Base-by-base conservation (phyloP, 331 rosid species). In the Quercus tomentella region DNA sequence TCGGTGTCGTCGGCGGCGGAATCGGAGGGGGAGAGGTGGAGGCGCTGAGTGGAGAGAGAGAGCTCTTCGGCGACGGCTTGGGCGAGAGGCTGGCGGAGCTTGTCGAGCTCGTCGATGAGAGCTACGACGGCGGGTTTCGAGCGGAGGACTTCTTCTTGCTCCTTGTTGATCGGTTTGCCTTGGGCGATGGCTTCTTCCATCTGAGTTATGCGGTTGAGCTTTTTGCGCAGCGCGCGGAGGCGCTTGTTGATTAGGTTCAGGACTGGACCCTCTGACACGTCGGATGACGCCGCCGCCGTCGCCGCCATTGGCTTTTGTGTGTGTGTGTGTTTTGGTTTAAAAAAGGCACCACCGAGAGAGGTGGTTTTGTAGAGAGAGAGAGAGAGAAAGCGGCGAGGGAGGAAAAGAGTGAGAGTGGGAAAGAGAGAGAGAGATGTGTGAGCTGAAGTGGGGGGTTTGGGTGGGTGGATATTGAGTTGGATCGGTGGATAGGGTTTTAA, bases 221-320 rank as follows among this genome's bases (percentile, higher is more conserved):
- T 96, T 88, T 96, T 96, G 57, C 91, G 89, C 5, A 92, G 93
- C 41, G 81, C 88, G 1, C 99, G 97, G 86, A 93, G 73, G 81
- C 99, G 99, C 87, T 96, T 96, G 97, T 84, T 93, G 87, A 96
- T 58, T 63, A 96, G 80, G 86, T 62, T 96, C 76, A 96, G 87
- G 61, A 96, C 99, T 4, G 99, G 99, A 18, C 99, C 99, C 1
- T 96, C 99, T 21, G 80, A 56, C 66, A 86, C 73, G 52, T 93
- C 98, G 45, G 86, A 85, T 43, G 85, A 78, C 54, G 90, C 10
- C 12, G 90, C 10, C 12, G 45, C 82, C 37, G 86, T 55, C 49
- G 90, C 81, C 82, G 91, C 91, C 94, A 91, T 49, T 68, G 57
- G 10, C 18, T 76, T 7, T 49, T 49, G 55, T 10, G 12, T 49